Evolutionary conservation across 192 early-diverging fungal species (phyloP).

Genomic region (Linnemannia zychae): DNA sequence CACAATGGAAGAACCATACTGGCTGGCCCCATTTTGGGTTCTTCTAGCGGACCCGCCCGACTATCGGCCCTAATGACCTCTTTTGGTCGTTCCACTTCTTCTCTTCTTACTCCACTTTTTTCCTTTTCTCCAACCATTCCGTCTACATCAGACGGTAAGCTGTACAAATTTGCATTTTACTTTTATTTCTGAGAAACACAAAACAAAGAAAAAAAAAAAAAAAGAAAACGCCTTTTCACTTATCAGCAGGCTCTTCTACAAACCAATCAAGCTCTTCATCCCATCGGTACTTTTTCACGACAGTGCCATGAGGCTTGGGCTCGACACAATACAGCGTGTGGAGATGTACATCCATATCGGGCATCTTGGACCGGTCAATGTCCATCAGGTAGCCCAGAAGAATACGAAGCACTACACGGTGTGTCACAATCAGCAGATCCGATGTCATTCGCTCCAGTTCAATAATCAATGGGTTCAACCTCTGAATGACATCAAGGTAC

Average conservation of each 20-base stretch:
- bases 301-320: conserved; percentile 88
- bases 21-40: neutral
- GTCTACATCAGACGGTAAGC: neutral
- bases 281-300: conserved; percentile 37
- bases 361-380: conserved; percentile 83
- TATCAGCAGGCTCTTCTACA: conserved; percentile 24
- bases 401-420: conserved; percentile 92
- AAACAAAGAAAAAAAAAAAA: neutral
- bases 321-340: conserved; percentile 85
- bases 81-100: neutral
- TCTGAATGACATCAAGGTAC: conserved; percentile 94
- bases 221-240: conserved; percentile 9
- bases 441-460: conserved; percentile 95
- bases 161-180: neutral
- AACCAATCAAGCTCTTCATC: conserved; percentile 53
- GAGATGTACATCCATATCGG: conserved; percentile 83
- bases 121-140: neutral
- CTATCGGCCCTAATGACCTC: conserved; percentile 1
- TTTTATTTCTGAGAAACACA: neutral
- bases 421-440: conserved; percentile 90
- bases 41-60: neutral
- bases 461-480: conserved; percentile 92
- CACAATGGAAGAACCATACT: neutral
- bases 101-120: neutral
- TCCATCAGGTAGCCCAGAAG: conserved; percentile 93